Percentiles rank a stretch among this genome's conserved stretches.
Evolutionary conservation across 169 alveolate species (phyloP).

Genomic region (Cryptosporidium felis): DNA sequence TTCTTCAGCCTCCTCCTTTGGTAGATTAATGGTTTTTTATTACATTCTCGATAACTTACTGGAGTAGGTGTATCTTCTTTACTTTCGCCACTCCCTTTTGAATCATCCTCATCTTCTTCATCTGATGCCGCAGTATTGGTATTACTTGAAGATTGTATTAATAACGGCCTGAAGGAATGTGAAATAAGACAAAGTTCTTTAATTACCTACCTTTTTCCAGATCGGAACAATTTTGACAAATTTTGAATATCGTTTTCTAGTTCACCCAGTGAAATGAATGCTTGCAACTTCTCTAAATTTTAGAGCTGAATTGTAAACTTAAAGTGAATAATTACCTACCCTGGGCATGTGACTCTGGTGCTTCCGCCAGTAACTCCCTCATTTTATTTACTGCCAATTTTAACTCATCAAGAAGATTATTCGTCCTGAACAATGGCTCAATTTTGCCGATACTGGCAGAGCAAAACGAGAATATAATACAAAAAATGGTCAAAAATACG

Average conservation of each 20-base stretch:
- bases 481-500: constrained; percentile 1
- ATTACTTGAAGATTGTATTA: constrained; percentile 14
- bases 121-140: background rate
- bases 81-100: background rate
- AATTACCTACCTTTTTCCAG: constrained; percentile 25
- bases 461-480: constrained; percentile 5
- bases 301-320: background rate
- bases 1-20: constrained; percentile 70
- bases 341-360: constrained; percentile 35
- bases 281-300: constrained; percentile 35
- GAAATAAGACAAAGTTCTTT: background rate
- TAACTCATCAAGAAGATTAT: background rate
- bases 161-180: background rate
- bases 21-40: background rate
- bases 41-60: constrained; percentile 29
- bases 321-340: constrained; percentile 22
- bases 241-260: constrained; percentile 38
- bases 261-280: constrained; percentile 52
- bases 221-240: background rate
- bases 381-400: constrained; percentile 43
- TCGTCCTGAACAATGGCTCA: background rate
- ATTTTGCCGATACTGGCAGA: constrained; percentile 9
- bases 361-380: constrained; percentile 29
- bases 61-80: constrained; percentile 46
- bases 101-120: background rate